phyloP scores from a whole-genome alignment of 352 stramenopile genomes.

The Phytophthora litchii region DNA sequence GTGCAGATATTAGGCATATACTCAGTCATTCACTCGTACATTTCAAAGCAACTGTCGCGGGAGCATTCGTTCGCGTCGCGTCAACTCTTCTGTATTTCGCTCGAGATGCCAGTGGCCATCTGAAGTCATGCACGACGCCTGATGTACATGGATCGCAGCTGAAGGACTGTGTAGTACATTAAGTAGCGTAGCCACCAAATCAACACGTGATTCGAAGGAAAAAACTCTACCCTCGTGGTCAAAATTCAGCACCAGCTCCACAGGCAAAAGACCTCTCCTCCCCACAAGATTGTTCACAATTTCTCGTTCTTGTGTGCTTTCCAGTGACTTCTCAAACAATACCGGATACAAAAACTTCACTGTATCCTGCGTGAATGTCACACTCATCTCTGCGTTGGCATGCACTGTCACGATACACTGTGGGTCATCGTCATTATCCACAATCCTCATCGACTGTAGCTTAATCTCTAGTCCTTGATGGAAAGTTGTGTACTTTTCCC shows the following conservation, averaged over 20 bases:
- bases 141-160: constrained; percentile 18
- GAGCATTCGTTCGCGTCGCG: constrained; percentile 17
- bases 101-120: constrained; percentile 44
- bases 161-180: constrained; percentile 40
- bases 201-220: constrained; percentile 64
- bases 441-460: constrained; percentile 34
- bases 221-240: constrained; percentile 77
- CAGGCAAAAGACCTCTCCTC: too few relatives aligned
- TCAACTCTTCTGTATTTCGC: constrained; percentile 17
- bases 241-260: constrained; percentile 72
- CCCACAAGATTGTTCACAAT: too few relatives aligned
- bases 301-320: too few relatives aligned
- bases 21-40: background rate
- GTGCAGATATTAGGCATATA: too few relatives aligned
- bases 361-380: constrained; percentile 45
- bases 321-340: constrained; percentile 25
- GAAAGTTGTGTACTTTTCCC: constrained; percentile 60
- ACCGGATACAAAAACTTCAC: constrained; percentile 51
- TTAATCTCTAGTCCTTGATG: constrained; percentile 42
- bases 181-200: constrained; percentile 37
- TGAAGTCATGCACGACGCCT: constrained; percentile 36
- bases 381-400: constrained; percentile 36
- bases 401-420: constrained; percentile 43
- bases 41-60: constrained; percentile 28
- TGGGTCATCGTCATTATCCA: constrained; percentile 38